phyloP scores from a whole-genome alignment of 148 eudicot species.

The Nepenthes gracilis region DNA sequence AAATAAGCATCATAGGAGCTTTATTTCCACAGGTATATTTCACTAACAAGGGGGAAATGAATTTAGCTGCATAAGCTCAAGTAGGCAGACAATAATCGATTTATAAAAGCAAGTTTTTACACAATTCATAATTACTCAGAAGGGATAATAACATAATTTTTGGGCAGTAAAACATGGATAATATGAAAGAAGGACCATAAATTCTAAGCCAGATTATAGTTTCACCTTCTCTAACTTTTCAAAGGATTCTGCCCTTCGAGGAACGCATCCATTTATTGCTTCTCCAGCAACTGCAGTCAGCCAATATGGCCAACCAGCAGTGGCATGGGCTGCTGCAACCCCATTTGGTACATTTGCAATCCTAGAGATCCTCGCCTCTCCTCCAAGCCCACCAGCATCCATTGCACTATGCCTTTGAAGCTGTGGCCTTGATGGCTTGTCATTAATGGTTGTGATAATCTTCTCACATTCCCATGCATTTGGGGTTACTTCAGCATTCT shows the following conservation, averaged over 20 bases:
- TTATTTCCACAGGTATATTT: too few relatives aligned
- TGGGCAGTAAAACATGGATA: neutral
- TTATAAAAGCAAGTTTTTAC: neutral
- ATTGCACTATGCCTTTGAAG: conserved; percentile 8
- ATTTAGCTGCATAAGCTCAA: neutral
- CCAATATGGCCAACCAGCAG: conserved; percentile 75
- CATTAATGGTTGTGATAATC: conserved; percentile 19
- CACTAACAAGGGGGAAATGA: too few relatives aligned
- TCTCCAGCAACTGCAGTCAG: conserved; percentile 67
- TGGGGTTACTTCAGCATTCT: conserved; percentile 19
- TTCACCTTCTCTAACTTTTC: conserved; percentile 61
- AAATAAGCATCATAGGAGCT: too few relatives aligned
- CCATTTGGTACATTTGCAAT: conserved; percentile 30
- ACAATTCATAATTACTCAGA: neutral
- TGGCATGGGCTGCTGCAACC: conserved; percentile 35
- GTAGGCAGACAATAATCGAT: neutral
- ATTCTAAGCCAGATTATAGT: conserved; percentile 1
- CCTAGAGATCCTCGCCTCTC: conserved; percentile 25
- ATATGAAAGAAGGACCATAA: neutral
- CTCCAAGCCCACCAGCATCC: conserved; percentile 12
- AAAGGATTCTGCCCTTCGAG: conserved; percentile 57
- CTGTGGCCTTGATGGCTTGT: conserved; percentile 15
- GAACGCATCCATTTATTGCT: conserved; percentile 64
- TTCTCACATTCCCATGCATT: conserved; percentile 25
- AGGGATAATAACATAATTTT: neutral